phyloP scores from a whole-genome alignment of 768 basidiomycete species.

The Lentinula edodes region DNA sequence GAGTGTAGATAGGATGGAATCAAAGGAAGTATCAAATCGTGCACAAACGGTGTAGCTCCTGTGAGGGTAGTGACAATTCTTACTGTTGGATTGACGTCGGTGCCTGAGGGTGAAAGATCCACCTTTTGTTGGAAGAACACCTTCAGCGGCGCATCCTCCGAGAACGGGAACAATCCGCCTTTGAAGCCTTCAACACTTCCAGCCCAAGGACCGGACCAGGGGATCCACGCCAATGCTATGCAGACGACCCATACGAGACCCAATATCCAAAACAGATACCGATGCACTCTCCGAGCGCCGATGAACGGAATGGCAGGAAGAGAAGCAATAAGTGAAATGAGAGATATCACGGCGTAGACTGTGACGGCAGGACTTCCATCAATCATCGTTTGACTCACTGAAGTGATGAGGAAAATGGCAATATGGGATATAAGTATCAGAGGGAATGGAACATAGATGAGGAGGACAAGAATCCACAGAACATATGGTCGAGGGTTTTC shows the following conservation, averaged over 20 bases:
- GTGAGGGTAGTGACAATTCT: slow-evolving; percentile 37
- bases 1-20: slow-evolving; percentile 38
- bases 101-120: slow-evolving; percentile 25
- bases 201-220: slow-evolving; percentile 13
- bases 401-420: slow-evolving; percentile 36
- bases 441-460: slow-evolving; percentile 49
- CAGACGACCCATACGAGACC: neutral
- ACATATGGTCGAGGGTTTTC: slow-evolving; percentile 20
- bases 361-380: slow-evolving; percentile 43
- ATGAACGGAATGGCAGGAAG: slow-evolving; percentile 62
- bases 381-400: slow-evolving; percentile 50
- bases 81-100: slow-evolving; percentile 6
- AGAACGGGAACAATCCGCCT: slow-evolving; percentile 53
- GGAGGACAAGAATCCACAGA: slow-evolving; percentile 58
- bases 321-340: slow-evolving; percentile 42
- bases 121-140: slow-evolving; percentile 66
- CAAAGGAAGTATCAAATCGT: slow-evolving; percentile 35
- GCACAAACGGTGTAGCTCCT: slow-evolving; percentile 37
- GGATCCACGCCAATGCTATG: slow-evolving; percentile 14
- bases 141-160: slow-evolving; percentile 54
- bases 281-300: neutral
- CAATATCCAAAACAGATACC: neutral
- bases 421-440: slow-evolving; percentile 50
- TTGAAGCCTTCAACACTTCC: neutral
- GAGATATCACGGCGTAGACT: slow-evolving; percentile 21